These are phyloP conservation scores for Fusarium protoensiforme DNA, from an alignment of 2,329 filamentous ascomycete species.

Conservation along the genomic window DNA sequence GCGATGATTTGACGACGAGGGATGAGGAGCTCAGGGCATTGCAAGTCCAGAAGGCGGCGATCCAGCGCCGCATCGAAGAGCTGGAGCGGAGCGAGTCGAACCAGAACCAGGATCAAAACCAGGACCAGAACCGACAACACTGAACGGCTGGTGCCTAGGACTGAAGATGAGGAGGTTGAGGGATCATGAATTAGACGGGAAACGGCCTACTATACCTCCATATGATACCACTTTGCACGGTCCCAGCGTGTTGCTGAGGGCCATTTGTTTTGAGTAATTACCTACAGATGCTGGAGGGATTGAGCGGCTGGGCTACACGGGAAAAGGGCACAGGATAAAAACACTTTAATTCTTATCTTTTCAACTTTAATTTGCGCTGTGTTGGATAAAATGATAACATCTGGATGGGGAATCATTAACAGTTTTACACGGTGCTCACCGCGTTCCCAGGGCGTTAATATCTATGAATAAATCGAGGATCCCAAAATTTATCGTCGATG, in stretches of 20 bases:
- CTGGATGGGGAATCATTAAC: neutral
- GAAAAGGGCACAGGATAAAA: neutral
- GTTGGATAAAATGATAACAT: neutral
- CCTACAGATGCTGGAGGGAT: slow-evolving; percentile 6
- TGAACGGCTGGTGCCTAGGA: slow-evolving; percentile 4
- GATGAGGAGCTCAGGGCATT: slow-evolving; percentile 48
- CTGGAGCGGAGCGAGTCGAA: slow-evolving; percentile 43
- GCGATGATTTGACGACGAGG: slow-evolving; percentile 33
- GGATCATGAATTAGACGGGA: slow-evolving; percentile 33
- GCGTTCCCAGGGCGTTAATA: neutral
- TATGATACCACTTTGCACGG: slow-evolving; percentile 47
- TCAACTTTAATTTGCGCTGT: neutral
- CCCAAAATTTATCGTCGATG: neutral
- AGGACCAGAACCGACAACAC: slow-evolving; percentile 14
- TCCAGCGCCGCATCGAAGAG: slow-evolving; percentile 50
- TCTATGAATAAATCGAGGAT: neutral
- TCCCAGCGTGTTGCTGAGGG: slow-evolving; percentile 28
- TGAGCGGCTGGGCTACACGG: neutral
- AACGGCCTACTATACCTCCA: slow-evolving; percentile 35
- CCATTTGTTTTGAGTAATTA: slow-evolving; percentile 21
- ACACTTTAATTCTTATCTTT: neutral
- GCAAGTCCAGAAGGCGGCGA: slow-evolving; percentile 49
- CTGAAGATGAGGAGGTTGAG: slow-evolving; percentile 7
- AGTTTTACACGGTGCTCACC: neutral
- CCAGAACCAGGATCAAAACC: slow-evolving; percentile 9